phyloP scores from a whole-genome alignment of 164 flowering plant species.

The Tinospora cordifolia region DNA sequence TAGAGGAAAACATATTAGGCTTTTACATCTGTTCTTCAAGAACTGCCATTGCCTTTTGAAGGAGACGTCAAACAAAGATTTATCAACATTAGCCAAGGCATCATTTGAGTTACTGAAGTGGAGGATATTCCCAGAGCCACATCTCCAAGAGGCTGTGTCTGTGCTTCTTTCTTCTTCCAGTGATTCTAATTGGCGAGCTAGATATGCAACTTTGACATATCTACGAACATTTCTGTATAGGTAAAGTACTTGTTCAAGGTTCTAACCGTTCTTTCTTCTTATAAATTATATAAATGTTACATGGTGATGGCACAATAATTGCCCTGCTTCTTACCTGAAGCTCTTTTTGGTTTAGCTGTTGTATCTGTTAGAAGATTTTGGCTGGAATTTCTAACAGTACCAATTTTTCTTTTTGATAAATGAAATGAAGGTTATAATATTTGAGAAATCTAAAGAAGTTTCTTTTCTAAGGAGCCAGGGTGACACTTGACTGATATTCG shows the following conservation, averaged over 20 bases:
- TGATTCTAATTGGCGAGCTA: slow-evolving; percentile 87
- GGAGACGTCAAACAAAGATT: slow-evolving; percentile 93
- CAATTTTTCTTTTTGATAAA: too few relatives aligned
- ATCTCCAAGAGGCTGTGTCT: slow-evolving; percentile 65
- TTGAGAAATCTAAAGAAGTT: too few relatives aligned
- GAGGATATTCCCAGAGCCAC: slow-evolving; percentile 62
- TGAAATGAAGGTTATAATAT: too few relatives aligned
- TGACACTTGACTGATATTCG: too few relatives aligned
- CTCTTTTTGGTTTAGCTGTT: too few relatives aligned
- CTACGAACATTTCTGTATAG: slow-evolving; percentile 82
- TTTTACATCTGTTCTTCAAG: not conserved
- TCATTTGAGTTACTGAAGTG: slow-evolving; percentile 91
- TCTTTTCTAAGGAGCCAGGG: too few relatives aligned
- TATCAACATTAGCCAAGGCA: slow-evolving; percentile 85
- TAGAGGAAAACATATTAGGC: not conserved
- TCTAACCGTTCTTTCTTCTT: not conserved
- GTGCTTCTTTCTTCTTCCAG: slow-evolving; percentile 57
- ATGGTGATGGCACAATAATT: not conserved
- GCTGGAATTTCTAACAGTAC: too few relatives aligned
- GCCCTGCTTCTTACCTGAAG: too few relatives aligned
- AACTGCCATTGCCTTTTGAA: slow-evolving; percentile 24
- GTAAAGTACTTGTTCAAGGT: slow-evolving; percentile 25
- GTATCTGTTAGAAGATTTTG: too few relatives aligned
- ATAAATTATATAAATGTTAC: not conserved
- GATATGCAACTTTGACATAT: slow-evolving; percentile 89